Evolutionary conservation across 2,329 filamentous ascomycete species (phyloP).

Genomic region (Pseudocercospora cruenta): DNA sequence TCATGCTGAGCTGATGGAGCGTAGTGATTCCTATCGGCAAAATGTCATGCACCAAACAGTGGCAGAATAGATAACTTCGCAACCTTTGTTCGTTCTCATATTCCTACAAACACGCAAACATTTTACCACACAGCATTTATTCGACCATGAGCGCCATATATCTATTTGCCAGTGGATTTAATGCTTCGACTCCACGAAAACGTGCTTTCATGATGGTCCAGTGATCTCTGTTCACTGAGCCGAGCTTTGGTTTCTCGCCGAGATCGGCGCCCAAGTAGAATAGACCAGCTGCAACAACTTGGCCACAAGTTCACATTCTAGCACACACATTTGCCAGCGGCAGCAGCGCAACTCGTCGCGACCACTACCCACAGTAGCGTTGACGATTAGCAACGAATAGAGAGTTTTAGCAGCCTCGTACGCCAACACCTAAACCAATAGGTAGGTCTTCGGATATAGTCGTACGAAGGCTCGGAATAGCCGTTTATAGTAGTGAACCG

Average conservation of each 20-base stretch:
- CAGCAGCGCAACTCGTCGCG: background rate
- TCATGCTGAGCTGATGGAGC: constrained; percentile 46
- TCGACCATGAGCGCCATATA: too few species aligned
- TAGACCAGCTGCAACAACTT: background rate
- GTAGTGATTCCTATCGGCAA: constrained; percentile 27
- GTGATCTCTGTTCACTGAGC: too few species aligned
- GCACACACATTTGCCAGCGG: background rate
- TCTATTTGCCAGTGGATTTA: too few species aligned
- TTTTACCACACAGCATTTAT: too few species aligned
- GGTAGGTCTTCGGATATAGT: too few species aligned
- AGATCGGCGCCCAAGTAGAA: background rate
- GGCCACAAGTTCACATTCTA: background rate
- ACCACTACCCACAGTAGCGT: background rate
- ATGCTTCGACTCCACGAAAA: too few species aligned
- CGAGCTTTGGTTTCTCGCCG: background rate
- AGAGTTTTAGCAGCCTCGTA: too few species aligned
- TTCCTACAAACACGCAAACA: background rate
- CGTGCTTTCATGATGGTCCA: too few species aligned
- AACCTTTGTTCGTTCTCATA: too few species aligned
- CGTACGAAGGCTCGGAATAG: too few species aligned
- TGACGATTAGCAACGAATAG: background rate
- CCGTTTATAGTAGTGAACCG: too few species aligned
- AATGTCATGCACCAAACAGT: constrained; percentile 32
- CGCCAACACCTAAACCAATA: too few species aligned
- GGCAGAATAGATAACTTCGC: constrained; percentile 32